These are phyloP conservation scores for Monoraphidium neglectum DNA, from an alignment of 139 green algal species.

Conservation along the genomic window DNA sequence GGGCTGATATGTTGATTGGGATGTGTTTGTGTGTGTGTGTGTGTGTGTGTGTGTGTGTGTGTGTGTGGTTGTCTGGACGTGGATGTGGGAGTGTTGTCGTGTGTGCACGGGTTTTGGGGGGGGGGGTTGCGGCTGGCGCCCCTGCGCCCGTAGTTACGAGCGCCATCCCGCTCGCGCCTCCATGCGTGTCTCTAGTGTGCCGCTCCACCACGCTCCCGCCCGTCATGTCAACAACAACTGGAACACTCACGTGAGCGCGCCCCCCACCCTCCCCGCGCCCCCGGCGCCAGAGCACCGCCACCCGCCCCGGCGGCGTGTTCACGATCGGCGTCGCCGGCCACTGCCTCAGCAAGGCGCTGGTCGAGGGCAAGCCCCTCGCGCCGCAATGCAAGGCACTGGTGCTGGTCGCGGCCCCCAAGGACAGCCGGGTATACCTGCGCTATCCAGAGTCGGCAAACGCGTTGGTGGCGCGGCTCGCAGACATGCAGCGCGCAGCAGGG, in stretches of 20 bases:
- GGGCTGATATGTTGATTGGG: too few relatives aligned
- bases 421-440: constrained; percentile 49
- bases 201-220: too few relatives aligned
- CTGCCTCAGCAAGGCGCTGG: constrained; percentile 77
- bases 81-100: too few relatives aligned
- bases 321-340: constrained; percentile 72
- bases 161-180: too few relatives aligned
- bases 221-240: too few relatives aligned
- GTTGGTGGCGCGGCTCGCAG: constrained; percentile 45
- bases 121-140: too few relatives aligned
- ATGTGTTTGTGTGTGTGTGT: not conserved
- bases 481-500: constrained; percentile 39
- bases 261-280: too few relatives aligned
- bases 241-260: too few relatives aligned
- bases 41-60: too few relatives aligned
- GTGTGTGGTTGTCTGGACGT: not conserved
- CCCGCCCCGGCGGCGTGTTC: constrained; percentile 51
- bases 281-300: constrained; percentile 30
- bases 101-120: too few relatives aligned
- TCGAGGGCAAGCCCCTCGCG: constrained; percentile 41
- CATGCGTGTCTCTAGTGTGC: too few relatives aligned
- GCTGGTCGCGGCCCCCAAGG: constrained; percentile 69
- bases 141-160: not conserved
- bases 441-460: constrained; percentile 43
- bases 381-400: constrained; percentile 67